Base-by-base conservation (phyloP, 176 grass and related monocot species). In the Areca catechu region DNA sequence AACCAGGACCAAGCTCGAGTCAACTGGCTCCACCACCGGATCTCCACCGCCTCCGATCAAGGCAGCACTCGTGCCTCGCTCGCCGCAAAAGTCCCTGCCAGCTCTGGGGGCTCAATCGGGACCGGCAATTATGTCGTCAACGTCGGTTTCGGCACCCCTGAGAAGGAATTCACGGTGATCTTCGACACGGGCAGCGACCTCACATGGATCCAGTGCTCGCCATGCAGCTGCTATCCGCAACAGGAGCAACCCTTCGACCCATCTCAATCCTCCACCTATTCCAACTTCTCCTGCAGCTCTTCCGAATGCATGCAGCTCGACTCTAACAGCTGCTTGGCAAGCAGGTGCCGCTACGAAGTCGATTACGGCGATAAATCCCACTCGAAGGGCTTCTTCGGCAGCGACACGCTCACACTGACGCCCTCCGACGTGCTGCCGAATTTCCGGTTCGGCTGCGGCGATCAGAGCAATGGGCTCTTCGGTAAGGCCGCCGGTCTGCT, bases 181-280 rank as follows among this genome's bases (percentile, higher is more conserved):
- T 90, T 96, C 43, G 90, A 95, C 79, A 95, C 90, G 10, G 90
- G 90, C 52, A 89, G 85, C 61, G 85, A 89, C 54, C 70, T 95
- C 3, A 81, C 90, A 5, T 95, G 90, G 90, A 88, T 95, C 67
- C 90, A 83, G 65, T 95, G 92, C 63, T 51, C 21, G 50, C 80
- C 92, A 2, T 90, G 86, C 68, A 18, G 25, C 48, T 96, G 86
- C 82, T 90, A 90, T 68, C 27, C 63, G 1, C 92, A 87, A 71
- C 65, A 78, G 14, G 71, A 96, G 28, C 86, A 77, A 16, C 58
- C 90, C 47, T 96, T 96, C 56, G 74, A 90, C 71, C 86, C 92
- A 53, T 28, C 55, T 0, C 65, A 63, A 7, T 96, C 86, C 0
- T 69, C 74, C 16, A 90, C 83, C 10, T 90, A 77, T 68, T 49